These are phyloP conservation scores for Quercus lobata DNA, from an alignment of 331 rosid genomes.

Conservation along the genomic window DNA sequence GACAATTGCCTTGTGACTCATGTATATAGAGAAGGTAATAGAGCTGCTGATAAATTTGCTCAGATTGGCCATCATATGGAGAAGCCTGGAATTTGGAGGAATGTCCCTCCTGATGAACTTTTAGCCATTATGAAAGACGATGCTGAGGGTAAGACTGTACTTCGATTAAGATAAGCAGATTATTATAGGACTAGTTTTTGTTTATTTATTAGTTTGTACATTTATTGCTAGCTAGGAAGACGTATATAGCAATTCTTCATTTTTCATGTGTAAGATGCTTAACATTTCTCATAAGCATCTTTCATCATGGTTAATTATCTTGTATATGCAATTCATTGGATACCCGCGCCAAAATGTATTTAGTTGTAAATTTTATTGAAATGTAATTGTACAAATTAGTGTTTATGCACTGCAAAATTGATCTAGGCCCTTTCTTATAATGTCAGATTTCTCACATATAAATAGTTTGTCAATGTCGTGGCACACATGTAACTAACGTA, in stretches of 20 bases:
- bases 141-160: conserved; percentile 65
- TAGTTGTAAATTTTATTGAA: background rate
- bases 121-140: conserved; percentile 47
- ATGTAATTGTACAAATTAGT: background rate
- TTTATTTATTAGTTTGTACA: background rate
- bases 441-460: too few species aligned
- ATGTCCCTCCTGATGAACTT: conserved; percentile 49
- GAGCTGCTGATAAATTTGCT: conserved; percentile 70
- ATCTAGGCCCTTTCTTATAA: too few species aligned
- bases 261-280: background rate
- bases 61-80: conserved; percentile 51
- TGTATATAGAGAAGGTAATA: conserved; percentile 66
- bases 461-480: background rate
- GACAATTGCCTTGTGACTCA: conserved; percentile 41
- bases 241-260: background rate
- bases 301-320: background rate
- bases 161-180: conserved; percentile 33
- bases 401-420: background rate
- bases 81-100: conserved; percentile 46
- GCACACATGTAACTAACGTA: background rate
- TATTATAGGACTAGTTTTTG: background rate
- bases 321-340: background rate
- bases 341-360: background rate
- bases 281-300: background rate
- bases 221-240: background rate